Conservation (phyloP, 208 protist genomes). For the Trichomonas vaginalis region DNA sequence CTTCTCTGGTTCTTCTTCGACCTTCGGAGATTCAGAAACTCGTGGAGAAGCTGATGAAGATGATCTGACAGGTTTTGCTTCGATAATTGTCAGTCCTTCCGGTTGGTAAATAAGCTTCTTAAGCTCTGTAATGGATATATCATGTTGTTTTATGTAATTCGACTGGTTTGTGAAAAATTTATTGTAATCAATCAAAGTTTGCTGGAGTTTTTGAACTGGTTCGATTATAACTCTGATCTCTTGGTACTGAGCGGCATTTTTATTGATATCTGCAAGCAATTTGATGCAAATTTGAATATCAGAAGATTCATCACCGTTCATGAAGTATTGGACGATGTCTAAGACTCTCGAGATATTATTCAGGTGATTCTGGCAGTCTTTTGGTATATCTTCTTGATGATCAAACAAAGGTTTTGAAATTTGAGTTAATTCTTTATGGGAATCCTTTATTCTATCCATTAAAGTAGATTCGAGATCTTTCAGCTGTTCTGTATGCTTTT, state of each 20-base stretch:
- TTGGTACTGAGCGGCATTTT: neutral
- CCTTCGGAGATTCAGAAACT: neutral
- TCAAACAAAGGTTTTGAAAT: neutral
- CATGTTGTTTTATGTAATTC: neutral
- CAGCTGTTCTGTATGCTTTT: neutral
- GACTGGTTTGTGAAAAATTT: neutral
- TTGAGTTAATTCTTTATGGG: neutral
- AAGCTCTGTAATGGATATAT: neutral
- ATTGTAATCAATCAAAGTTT: neutral
- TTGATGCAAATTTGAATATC: neutral
- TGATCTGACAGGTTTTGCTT: neutral
- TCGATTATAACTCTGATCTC: neutral
- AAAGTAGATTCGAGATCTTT: neutral
- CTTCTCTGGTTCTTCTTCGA: neutral
- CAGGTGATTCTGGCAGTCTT: neutral
- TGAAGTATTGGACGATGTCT: neutral
- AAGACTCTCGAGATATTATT: neutral
- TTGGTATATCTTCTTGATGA: neutral
- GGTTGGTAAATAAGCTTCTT: neutral
- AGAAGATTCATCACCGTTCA: neutral
- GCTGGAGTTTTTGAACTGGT: neutral
- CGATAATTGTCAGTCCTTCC: neutral
- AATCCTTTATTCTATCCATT: neutral
- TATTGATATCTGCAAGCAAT: neutral
- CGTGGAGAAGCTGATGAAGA: neutral